Base-by-base conservation (phyloP, 768 basidiomycete species). In the Daedaleopsis nitida region DNA sequence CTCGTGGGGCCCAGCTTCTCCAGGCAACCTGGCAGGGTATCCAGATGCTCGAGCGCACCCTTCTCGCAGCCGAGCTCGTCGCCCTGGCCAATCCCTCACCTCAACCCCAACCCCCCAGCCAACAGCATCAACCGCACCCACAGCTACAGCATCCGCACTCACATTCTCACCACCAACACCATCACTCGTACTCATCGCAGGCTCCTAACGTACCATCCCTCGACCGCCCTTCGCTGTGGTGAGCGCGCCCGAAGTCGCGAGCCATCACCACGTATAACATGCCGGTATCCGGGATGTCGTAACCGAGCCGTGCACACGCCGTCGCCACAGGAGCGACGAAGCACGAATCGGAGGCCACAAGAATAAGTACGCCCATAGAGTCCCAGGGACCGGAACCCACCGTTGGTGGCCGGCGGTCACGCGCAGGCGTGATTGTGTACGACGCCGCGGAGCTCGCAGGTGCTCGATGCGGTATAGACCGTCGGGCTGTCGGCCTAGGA, bases 11-110 rank as follows among this genome's bases (percentile, higher is more conserved):
- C 7, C 50, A 58, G 21, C 23, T 64, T 5, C 50, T 64, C 23
- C 54, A 56, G 23, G 50, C 54, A n/a, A 64, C 62, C 14, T 55
- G 55, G n/a, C 45, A 64, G 19, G 44, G 49, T 49, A 45, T 64
- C 37, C 53, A 56, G 34, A 34, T 39, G 16, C 50, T 64, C 24
- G 44, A 52, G 34, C 44, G 49, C 43, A 53, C 55, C 2, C 23
- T 53, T 5, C 50, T 51, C 35, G 50, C 62, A 13, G 39, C 57
- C 12, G 45, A 55, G 38, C 42, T 55, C 23, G 54, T 45, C 16
- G 42, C 54, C 5, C 21, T 37, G 27, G 11, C 37, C 17, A 52
- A 19, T 35, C 27, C 44, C 35, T 9, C 10, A 47, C 45, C 27
- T 12, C 17, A 51, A 5, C 35, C n/a, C 42, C 7, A 12, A 19